A percentile compares a stretch with the other conserved stretches of the same genome.
Conservation (phyloP, 2,329 filamentous ascomycete species). For the Leptographium procerum region DNA sequence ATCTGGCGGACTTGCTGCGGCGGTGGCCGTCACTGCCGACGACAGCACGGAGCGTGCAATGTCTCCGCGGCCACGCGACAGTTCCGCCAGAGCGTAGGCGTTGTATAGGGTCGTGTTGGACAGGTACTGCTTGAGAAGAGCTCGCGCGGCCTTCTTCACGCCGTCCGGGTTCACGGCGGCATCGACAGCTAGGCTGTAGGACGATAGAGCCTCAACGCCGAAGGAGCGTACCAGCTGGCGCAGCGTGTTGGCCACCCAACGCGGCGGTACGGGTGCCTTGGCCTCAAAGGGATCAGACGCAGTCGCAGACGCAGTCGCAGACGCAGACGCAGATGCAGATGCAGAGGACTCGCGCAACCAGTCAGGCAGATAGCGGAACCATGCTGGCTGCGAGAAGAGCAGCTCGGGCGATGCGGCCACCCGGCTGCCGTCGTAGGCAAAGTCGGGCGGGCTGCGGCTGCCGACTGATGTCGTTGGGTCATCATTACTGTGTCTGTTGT, state of each 20-base stretch:
- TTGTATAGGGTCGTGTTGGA: slow-evolving; percentile 62
- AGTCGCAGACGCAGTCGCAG: no score
- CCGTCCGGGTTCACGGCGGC: slow-evolving; percentile 38
- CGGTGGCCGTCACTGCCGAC: slow-evolving; percentile 28
- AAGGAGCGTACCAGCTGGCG: slow-evolving; percentile 40
- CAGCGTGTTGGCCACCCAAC: slow-evolving; percentile 42
- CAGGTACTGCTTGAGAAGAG: slow-evolving; percentile 56
- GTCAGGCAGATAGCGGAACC: slow-evolving; percentile 11
- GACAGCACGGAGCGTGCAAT: slow-evolving; percentile 54
- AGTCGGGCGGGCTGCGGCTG: slow-evolving; percentile 2
- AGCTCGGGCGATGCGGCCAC: slow-evolving; percentile 31
- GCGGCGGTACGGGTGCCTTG: slow-evolving; percentile 26
- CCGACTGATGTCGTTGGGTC: not conserved
- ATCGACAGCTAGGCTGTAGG: slow-evolving; percentile 61
- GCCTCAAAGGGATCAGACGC: no score
- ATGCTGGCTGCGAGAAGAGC: slow-evolving; percentile 7
- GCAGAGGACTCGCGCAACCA: slow-evolving; percentile 15
- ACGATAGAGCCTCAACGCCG: slow-evolving; percentile 43
- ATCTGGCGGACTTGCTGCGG: slow-evolving; percentile 11
- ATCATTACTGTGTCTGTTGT: slow-evolving; percentile 13
- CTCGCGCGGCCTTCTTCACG: slow-evolving; percentile 61
- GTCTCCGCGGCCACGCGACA: slow-evolving; percentile 40
- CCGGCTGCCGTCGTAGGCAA: slow-evolving; percentile 11
- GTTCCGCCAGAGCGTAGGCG: slow-evolving; percentile 65
- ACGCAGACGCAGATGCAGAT: no score